phyloP scores from a whole-genome alignment of 345 rosid species.

The Eucalyptus fibrosa region DNA sequence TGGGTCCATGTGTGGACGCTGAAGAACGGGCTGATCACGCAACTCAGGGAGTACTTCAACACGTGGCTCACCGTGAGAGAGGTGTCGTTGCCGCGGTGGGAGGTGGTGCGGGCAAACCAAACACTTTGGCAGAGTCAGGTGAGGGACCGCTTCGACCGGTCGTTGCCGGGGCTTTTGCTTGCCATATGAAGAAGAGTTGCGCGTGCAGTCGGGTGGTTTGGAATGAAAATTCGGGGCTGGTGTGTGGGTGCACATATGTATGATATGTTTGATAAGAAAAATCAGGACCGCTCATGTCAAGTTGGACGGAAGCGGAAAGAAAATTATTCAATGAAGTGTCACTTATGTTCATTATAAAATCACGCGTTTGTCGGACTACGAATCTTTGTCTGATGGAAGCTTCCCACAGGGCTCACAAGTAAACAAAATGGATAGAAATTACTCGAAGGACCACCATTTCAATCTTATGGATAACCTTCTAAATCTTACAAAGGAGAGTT shows the following conservation, averaged over 20 bases:
- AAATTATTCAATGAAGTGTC: background rate
- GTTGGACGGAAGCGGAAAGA: background rate
- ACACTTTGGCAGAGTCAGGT: constrained; percentile 81
- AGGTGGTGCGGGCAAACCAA: background rate
- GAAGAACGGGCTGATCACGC: constrained; percentile 46
- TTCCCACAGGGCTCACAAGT: background rate
- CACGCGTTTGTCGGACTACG: background rate
- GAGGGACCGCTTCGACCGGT: constrained; percentile 36
- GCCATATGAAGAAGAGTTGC: constrained; percentile 24
- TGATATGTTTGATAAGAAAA: background rate
- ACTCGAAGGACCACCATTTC: background rate
- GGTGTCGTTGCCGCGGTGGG: constrained; percentile 23
- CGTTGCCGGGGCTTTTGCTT: constrained; percentile 61
- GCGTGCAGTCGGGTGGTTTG: background rate
- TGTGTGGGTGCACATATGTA: background rate
- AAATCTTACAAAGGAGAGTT: background rate
- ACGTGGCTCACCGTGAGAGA: constrained; percentile 76
- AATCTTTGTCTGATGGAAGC: background rate
- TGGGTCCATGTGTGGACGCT: constrained; percentile 90
- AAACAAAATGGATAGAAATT: background rate
- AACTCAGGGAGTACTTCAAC: constrained; percentile 76
- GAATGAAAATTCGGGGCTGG: background rate
- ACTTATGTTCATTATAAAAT: background rate
- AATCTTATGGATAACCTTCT: background rate
- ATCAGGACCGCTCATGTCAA: background rate